Conservation (phyloP, 176 grass and related monocot species). For the Oryza officinalis region DNA sequence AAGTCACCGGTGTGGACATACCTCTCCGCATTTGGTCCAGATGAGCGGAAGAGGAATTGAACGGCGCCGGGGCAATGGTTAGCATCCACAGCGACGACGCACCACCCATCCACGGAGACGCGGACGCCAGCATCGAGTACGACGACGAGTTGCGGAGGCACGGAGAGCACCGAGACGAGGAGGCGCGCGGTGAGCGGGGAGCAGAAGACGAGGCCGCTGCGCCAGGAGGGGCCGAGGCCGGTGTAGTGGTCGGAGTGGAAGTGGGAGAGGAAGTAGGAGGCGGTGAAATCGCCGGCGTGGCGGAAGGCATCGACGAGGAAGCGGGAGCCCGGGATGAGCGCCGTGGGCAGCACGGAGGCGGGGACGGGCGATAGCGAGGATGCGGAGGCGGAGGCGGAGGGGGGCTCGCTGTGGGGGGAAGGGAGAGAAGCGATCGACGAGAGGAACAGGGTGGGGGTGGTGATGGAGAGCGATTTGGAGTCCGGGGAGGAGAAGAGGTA, state of each 20-base stretch:
- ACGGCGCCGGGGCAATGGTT: constrained; percentile 95
- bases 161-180: constrained; percentile 54
- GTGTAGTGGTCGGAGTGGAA: constrained; percentile 95
- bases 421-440: constrained; percentile 41
- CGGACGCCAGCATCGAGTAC: constrained; percentile 47
- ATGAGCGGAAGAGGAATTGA: constrained; percentile 76
- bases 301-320: constrained; percentile 91
- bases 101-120: constrained; percentile 63
- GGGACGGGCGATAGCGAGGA: constrained; percentile 52
- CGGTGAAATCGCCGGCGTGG: constrained; percentile 76
- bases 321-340: constrained; percentile 70
- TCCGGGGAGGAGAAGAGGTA: constrained; percentile 39
- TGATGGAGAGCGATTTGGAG: constrained; percentile 42
- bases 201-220: constrained; percentile 78
- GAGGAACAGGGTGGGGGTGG: constrained; percentile 42
- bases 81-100: constrained; percentile 61
- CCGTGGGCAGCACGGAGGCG: constrained; percentile 37
- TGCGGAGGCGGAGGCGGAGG: constrained; percentile 30
- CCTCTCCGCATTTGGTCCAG: constrained; percentile 41
- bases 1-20: constrained; percentile 88
- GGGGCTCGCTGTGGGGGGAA: constrained; percentile 20
- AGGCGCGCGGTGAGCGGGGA: constrained; percentile 66
- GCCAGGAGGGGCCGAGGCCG: constrained; percentile 70
- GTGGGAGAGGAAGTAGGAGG: constrained; percentile 91
- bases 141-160: constrained; percentile 64